A percentile compares a stretch with the other conserved stretches of the same genome.
phyloP scores from a whole-genome alignment of 2,329 filamentous ascomycete genomes.

The Fusarium marasasianum region DNA sequence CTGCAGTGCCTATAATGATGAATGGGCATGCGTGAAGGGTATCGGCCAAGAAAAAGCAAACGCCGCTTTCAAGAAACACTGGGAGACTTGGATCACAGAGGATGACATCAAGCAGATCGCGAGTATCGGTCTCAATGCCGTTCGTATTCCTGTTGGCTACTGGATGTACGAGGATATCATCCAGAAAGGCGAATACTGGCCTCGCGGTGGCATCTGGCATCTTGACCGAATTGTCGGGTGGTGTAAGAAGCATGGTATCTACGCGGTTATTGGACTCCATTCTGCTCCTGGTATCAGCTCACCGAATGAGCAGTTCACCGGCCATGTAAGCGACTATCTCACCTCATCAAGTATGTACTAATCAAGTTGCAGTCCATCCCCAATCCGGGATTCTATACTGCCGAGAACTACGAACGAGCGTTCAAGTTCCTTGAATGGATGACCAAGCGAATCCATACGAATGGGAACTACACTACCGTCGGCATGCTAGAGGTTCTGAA shows the following conservation, averaged over 20 bases:
- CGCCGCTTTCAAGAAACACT: slow-evolving; percentile 38
- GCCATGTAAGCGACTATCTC: slow-evolving; percentile 28
- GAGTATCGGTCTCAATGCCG: slow-evolving; percentile 36
- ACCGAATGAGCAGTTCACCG: slow-evolving; percentile 39
- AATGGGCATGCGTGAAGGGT: slow-evolving; percentile 40
- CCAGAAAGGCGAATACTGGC: slow-evolving; percentile 31
- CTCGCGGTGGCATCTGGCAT: slow-evolving; percentile 37
- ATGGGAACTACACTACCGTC: slow-evolving; percentile 61
- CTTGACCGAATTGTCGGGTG: slow-evolving; percentile 41
- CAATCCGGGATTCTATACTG: slow-evolving; percentile 62
- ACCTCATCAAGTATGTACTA: rapidly evolving
- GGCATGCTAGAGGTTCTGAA: slow-evolving; percentile 69
- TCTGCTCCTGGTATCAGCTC: slow-evolving; percentile 36
- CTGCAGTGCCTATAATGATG: slow-evolving; percentile 38
- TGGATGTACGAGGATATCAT: slow-evolving; percentile 42
- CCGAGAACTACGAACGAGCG: slow-evolving; percentile 65
- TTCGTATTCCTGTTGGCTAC: slow-evolving; percentile 42
- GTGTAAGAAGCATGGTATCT: slow-evolving; percentile 37
- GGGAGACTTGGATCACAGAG: slow-evolving; percentile 38
- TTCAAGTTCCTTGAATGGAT: slow-evolving; percentile 64
- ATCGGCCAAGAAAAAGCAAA: slow-evolving; percentile 39
- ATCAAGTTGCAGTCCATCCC: not conserved
- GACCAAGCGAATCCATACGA: slow-evolving; percentile 61
- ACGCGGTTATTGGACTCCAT: slow-evolving; percentile 42
- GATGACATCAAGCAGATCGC: slow-evolving; percentile 39